These are phyloP conservation scores for Psilocybe mexicana DNA, from an alignment of 1,284 basidiomycete genomes.

Conservation along the genomic window DNA sequence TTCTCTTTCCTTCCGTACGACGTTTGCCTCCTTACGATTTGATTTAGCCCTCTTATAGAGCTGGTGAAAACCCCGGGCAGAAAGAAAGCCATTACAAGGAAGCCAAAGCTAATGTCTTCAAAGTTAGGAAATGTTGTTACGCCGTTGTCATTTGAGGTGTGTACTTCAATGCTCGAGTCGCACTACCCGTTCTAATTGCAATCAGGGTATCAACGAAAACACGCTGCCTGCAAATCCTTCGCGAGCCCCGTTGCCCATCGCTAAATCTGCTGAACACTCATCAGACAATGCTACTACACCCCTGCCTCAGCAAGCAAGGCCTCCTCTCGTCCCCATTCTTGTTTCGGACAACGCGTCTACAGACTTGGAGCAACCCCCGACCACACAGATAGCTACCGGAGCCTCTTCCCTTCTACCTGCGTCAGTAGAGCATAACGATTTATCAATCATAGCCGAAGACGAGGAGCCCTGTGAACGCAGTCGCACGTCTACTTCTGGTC, in stretches of 20 bases:
- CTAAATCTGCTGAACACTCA: neutral
- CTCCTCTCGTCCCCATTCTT: slow-evolving; percentile 17
- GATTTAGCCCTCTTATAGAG: slow-evolving; percentile 67
- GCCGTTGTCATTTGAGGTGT: slow-evolving; percentile 49
- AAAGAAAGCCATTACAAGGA: slow-evolving; percentile 56
- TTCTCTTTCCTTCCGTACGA: neutral
- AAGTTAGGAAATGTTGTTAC: slow-evolving; percentile 42
- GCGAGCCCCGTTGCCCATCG: neutral
- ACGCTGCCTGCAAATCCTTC: slow-evolving; percentile 27
- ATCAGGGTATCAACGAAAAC: slow-evolving; percentile 45
- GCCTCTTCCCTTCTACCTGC: slow-evolving; percentile 2
- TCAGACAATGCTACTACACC: slow-evolving; percentile 1
- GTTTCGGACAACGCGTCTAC: neutral
- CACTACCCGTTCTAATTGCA: slow-evolving; percentile 5
- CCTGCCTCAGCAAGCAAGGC: neutral
- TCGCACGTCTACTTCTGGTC: slow-evolving; percentile 23
- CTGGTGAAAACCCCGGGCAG: slow-evolving; percentile 82
- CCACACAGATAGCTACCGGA: neutral
- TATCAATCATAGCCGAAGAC: slow-evolving; percentile 73
- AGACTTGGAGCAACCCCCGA: neutral
- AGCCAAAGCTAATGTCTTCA: slow-evolving; percentile 46
- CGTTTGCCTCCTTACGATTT: neutral
- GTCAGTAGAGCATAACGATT: slow-evolving; percentile 36
- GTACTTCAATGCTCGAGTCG: slow-evolving; percentile 12
- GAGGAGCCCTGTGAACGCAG: slow-evolving; percentile 56